Evolutionary conservation across 805 yeast genomes (phyloP), one percentile per base, ranked within the genome.

Genomic region (Metschnikowia gruessii): DNA sequence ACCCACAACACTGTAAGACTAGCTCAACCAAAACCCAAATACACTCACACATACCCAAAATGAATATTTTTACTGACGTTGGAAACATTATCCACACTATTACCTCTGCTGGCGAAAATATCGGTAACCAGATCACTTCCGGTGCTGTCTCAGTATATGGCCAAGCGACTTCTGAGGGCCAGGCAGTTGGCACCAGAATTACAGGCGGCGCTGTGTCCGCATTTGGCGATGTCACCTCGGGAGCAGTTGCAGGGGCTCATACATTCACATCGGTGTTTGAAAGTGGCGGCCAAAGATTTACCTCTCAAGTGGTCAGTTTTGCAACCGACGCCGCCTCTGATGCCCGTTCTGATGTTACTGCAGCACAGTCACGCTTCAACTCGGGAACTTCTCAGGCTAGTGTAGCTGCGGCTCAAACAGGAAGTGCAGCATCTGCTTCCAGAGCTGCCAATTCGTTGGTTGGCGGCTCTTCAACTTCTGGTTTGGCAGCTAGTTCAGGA

Each of bases 231-330:
- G 36, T 33, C 19, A 32, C 46, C 16, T 49, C 58, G 16, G 56
- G 55, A 37, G 54, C 55, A 15, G 50, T 55, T 34, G 48, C 51
- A 26, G 59, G 55, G 19, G 46, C 50, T 12, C 45, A 50, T 19
- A 51, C 52, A 19, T 36, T 43, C 39, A 42, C 57, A 12, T 49
- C 52, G n/a, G 43, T 37, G 10, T 40, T 41, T 19, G 49, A 37
- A 18, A 37, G 35, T 17, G 22, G 18, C 19, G 52, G 47, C 10
- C 38, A 47, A 18, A 43, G 41, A 32, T 33, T 47, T 26, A 46
- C 60, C 17, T 40, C 54, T 24, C 45, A 44, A 30, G 43, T 44
- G 3, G 47, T 38, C 16, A 38, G 40, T 24, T 19, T n/a, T 28
- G 47, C 43, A 2, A 38, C 47, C 7, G 29, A 31, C 30, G 38